phyloP scores from a whole-genome alignment of 371 early-diverging fungal genomes.

The Mycotypha africana region DNA sequence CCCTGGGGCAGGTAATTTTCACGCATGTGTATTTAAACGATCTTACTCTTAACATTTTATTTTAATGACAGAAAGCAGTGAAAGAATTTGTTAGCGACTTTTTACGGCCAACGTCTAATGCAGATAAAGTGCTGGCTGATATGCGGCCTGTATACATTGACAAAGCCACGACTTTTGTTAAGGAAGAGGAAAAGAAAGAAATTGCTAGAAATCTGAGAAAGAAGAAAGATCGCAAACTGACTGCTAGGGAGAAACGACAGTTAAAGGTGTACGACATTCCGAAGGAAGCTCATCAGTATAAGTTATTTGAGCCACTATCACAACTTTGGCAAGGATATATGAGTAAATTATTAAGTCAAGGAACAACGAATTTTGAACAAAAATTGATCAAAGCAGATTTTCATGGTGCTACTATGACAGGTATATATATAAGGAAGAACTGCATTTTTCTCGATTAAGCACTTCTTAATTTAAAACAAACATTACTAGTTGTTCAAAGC shows the following conservation, averaged over 20 bases:
- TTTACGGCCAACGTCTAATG: constrained; percentile 10
- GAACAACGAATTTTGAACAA: constrained; percentile 38
- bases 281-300: constrained; percentile 44
- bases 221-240: constrained; percentile 44
- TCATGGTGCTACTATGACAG: constrained; percentile 78
- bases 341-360: constrained; percentile 47
- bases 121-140: neutral
- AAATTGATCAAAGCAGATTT: constrained; percentile 80
- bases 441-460: constrained; percentile 4
- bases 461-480: no score
- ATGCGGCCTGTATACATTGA: constrained; percentile 14
- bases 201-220: constrained; percentile 12
- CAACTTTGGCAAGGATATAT: constrained; percentile 82
- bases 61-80: constrained; percentile 4
- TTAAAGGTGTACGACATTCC: constrained; percentile 66
- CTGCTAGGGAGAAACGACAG: constrained; percentile 54
- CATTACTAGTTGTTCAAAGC: constrained; percentile 63
- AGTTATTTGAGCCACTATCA: constrained; percentile 69
- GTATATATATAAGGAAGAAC: constrained; percentile 39
- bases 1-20: neutral
- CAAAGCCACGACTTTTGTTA: constrained; percentile 11
- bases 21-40: neutral
- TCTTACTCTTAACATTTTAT: neutral
- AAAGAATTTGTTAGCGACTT: constrained; percentile 14
- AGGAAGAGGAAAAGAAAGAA: constrained; percentile 14